Evolutionary conservation across 2,329 filamentous ascomycete species (phyloP).

Genomic region (Hypoxylon sp.): DNA sequence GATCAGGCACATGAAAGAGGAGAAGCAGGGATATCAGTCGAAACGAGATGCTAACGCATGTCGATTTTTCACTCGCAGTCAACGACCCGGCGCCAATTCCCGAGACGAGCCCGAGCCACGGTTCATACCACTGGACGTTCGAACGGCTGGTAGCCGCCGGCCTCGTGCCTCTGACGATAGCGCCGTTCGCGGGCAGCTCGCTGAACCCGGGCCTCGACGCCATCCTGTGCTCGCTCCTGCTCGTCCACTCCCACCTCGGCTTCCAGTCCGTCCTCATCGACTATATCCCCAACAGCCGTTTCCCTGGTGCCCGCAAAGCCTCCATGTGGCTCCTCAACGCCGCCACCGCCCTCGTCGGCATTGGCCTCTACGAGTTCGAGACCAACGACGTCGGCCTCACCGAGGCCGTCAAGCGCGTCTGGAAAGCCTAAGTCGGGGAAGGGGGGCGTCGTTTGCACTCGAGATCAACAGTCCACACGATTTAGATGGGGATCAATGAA

Average conservation of each 20-base stretch:
- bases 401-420: constrained; percentile 86
- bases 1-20: not conserved
- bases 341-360: constrained; percentile 79
- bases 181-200: constrained; percentile 90
- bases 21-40: not conserved
- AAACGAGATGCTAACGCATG: constrained; percentile 11
- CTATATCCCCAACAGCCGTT: constrained; percentile 79
- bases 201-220: constrained; percentile 91
- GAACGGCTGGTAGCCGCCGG: constrained; percentile 84
- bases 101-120: constrained; percentile 76
- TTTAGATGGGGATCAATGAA: not conserved
- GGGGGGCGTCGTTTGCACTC: too few relatives aligned
- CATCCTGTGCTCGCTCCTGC: constrained; percentile 79
- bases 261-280: constrained; percentile 92
- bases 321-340: constrained; percentile 81
- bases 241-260: constrained; percentile 95
- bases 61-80: constrained; percentile 61
- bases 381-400: constrained; percentile 97
- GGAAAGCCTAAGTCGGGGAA: constrained; percentile 79
- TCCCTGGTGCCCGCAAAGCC: constrained; percentile 71
- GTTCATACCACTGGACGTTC: constrained; percentile 98
- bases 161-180: constrained; percentile 85
- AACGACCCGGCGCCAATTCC: constrained; percentile 88
- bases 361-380: constrained; percentile 98
- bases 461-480: too few relatives aligned